Conservation (phyloP, 2,329 filamentous ascomycete species). For the Fusarium tupiense region DNA sequence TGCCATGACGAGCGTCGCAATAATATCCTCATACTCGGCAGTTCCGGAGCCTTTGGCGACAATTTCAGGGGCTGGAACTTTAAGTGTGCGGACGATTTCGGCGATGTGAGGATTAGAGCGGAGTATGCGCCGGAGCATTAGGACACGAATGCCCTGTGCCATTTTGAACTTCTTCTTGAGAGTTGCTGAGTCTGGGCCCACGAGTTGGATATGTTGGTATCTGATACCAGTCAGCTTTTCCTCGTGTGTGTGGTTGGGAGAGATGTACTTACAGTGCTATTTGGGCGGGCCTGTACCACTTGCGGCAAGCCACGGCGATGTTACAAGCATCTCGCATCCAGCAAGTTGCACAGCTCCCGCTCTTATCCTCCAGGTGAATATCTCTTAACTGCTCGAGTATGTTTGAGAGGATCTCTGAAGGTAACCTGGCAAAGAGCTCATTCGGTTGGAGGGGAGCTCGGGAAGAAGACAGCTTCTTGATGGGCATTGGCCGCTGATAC, state of each 20-base stretch:
- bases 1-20: conserved; percentile 70
- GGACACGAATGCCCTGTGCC: conserved; percentile 61
- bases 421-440: conserved; percentile 64
- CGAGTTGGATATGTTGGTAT: conserved; percentile 67
- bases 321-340: conserved; percentile 70
- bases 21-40: conserved; percentile 65
- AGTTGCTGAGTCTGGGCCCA: conserved; percentile 63
- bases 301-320: conserved; percentile 60
- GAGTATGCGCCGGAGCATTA: conserved; percentile 67
- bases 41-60: conserved; percentile 48
- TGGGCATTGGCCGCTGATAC: conserved; percentile 36
- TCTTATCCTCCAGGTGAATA: conserved; percentile 59
- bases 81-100: conserved; percentile 64
- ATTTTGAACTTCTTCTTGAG: conserved; percentile 69
- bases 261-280: conserved; percentile 57
- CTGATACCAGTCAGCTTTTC: conserved; percentile 45
- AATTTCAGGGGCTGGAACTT: conserved; percentile 59
- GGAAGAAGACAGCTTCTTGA: conserved; percentile 27
- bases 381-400: conserved; percentile 65
- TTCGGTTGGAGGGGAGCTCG: conserved; percentile 52
- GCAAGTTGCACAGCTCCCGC: conserved; percentile 69
- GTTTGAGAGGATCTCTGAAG: conserved; percentile 66
- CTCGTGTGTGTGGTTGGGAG: background rate
- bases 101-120: conserved; percentile 63
- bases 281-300: conserved; percentile 62